These are phyloP conservation scores for Fusarium papillatum DNA, from an alignment of 2,329 filamentous ascomycete genomes.

Conservation along the genomic window DNA sequence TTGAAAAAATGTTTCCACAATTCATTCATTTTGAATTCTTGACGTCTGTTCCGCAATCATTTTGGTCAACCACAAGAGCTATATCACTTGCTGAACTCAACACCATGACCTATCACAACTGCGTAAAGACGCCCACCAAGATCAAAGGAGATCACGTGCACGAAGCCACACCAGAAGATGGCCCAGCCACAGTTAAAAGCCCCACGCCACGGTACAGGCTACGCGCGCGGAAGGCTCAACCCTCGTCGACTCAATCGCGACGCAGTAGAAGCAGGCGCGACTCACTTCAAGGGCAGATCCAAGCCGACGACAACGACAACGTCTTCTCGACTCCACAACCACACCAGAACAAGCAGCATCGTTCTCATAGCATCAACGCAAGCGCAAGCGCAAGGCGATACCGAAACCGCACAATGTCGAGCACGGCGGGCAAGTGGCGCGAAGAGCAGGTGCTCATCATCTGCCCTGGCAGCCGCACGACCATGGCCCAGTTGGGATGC, in stretches of 20 bases:
- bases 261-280: constrained; percentile 22
- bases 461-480: constrained; percentile 88
- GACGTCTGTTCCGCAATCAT: neutral
- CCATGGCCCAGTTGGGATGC: constrained; percentile 91
- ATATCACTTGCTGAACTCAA: neutral
- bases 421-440: constrained; percentile 70
- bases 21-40: neutral
- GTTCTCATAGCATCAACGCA: constrained; percentile 1
- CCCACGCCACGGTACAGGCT: constrained; percentile 40
- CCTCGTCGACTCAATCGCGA: constrained; percentile 38
- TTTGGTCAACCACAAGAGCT: neutral
- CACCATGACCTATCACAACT: neutral
- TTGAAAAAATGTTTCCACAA: neutral
- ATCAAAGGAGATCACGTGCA: constrained; percentile 28
- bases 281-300: neutral
- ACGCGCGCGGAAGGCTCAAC: constrained; percentile 41
- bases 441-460: constrained; percentile 78
- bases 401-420: constrained; percentile 60
- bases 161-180: constrained; percentile 12
- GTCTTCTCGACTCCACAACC: constrained; percentile 18
- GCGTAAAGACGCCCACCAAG: constrained; percentile 18
- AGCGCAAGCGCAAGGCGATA: constrained; percentile 12
- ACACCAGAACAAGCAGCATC: constrained; percentile 2
- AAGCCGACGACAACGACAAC: constrained; percentile 17
- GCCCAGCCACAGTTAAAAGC: constrained; percentile 29